A percentile compares a stretch with the other conserved stretches of the same genome.
Conservation (phyloP, 2,329 filamentous ascomycete genomes). For the Plectosphaerella sp. region DNA sequence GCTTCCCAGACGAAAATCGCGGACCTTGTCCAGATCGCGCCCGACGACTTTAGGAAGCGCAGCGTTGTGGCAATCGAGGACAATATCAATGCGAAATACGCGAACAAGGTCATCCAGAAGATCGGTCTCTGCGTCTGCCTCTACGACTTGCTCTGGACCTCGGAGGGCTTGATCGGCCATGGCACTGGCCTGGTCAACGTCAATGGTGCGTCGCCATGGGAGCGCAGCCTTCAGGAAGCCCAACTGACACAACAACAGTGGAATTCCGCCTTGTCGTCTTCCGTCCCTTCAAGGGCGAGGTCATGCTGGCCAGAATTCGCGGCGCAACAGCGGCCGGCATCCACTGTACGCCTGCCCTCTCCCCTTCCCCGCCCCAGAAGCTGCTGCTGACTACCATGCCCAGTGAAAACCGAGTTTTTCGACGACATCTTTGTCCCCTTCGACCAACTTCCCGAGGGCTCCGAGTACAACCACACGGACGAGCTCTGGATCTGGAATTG, state of each 20-base stretch:
- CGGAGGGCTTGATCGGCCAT: slow-evolving; percentile 90
- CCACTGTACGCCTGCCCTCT: slow-evolving; percentile 45
- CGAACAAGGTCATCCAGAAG: slow-evolving; percentile 92
- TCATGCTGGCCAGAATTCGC: slow-evolving; percentile 80
- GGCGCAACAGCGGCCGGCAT: slow-evolving; percentile 69
- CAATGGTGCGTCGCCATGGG: slow-evolving; percentile 58
- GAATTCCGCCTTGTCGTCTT: slow-evolving; percentile 94
- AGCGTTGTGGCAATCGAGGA: slow-evolving; percentile 87
- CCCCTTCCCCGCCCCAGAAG: neutral
- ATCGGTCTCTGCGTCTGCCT: slow-evolving; percentile 91
- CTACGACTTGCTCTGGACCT: slow-evolving; percentile 84
- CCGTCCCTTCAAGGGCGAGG: slow-evolving; percentile 91
- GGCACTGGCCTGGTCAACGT: slow-evolving; percentile 90
- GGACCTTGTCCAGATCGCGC: slow-evolving; percentile 89
- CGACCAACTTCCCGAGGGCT: slow-evolving; percentile 69
- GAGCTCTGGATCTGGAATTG: slow-evolving; percentile 82
- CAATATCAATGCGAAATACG: slow-evolving; percentile 94
- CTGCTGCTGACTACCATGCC: neutral
- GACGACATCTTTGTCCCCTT: slow-evolving; percentile 82
- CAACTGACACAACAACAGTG: slow-evolving; percentile 45
- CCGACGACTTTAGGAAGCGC: slow-evolving; percentile 80
- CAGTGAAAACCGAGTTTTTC: slow-evolving; percentile 86
- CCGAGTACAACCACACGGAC: slow-evolving; percentile 70
- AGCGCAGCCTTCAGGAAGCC: neutral
- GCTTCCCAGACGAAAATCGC: slow-evolving; percentile 75